phyloP scores from a whole-genome alignment of 768 basidiomycete species.

The Amanita rimosa region DNA sequence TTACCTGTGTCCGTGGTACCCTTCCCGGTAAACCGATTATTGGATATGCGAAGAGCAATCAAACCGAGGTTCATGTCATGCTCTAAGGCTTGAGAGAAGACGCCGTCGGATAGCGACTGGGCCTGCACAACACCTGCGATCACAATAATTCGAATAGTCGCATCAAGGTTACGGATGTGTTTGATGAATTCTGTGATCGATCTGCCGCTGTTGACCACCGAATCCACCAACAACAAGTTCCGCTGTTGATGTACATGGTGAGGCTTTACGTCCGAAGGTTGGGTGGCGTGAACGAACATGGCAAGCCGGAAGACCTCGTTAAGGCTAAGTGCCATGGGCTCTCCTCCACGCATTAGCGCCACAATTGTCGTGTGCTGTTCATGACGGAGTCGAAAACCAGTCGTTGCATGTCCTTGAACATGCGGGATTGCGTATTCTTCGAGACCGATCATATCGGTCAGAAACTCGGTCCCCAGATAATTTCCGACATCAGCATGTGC shows the following conservation, averaged over 20 bases:
- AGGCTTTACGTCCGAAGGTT: constrained; percentile 10
- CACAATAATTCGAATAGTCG: not conserved
- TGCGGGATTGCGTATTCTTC: constrained; percentile 14
- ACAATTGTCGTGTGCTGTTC: constrained; percentile 12
- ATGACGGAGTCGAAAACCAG: constrained; percentile 12
- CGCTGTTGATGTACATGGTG: constrained; percentile 10
- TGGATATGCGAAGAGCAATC: constrained; percentile 12
- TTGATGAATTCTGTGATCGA: constrained; percentile 12
- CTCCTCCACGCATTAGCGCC: constrained; percentile 12
- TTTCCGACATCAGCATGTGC: constrained; percentile 3
- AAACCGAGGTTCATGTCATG: constrained; percentile 11
- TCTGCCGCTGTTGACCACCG: constrained; percentile 16
- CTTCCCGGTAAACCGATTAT: constrained; percentile 14
- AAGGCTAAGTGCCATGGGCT: constrained; percentile 14
- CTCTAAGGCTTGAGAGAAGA: constrained; percentile 9
- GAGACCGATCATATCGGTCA: constrained; percentile 12
- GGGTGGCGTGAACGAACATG: constrained; percentile 14
- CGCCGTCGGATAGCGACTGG: constrained; percentile 8
- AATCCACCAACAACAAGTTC: constrained; percentile 14
- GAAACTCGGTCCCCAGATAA: constrained; percentile 10
- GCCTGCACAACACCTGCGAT: constrained; percentile 1
- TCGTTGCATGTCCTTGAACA: constrained; percentile 14
- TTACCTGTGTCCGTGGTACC: constrained; percentile 14
- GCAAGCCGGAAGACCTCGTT: constrained; percentile 11
- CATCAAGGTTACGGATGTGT: constrained; percentile 3